Evolutionary conservation across 2,329 filamentous ascomycete genomes (phyloP).

Genomic region (Magnaporthiopsis rhizophila): DNA sequence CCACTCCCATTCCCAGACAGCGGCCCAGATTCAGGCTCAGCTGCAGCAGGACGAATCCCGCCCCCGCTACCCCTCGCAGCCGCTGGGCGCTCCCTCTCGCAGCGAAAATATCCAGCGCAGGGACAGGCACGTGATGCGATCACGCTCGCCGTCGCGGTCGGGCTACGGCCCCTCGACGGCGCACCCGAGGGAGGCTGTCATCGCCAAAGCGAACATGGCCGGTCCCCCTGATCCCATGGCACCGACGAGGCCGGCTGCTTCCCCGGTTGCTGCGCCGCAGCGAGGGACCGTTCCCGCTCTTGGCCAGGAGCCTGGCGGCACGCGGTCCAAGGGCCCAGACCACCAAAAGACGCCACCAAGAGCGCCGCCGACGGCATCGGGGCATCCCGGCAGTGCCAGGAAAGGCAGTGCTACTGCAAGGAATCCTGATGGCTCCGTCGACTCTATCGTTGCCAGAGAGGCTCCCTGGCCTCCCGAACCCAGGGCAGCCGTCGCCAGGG

Average conservation of each 20-base stretch:
- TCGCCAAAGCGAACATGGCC: neutral
- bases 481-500: neutral
- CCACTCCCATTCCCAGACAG: neutral
- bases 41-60: neutral
- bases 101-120: neutral
- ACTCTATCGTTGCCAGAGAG: neutral
- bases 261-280: neutral
- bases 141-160: too few relatives aligned
- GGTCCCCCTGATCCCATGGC: neutral
- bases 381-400: neutral
- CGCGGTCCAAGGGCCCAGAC: neutral
- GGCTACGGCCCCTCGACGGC: neutral
- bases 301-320: neutral
- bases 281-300: neutral
- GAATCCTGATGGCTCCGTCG: neutral
- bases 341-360: neutral
- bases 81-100: neutral
- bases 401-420: neutral
- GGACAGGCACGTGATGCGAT: neutral
- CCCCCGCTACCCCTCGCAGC: neutral
- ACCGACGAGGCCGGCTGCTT: neutral
- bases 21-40: neutral
- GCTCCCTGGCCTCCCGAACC: neutral
- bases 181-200: neutral
- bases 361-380: neutral